Evolutionary conservation across 2,329 filamentous ascomycete genomes (phyloP), one percentile per base, ranked within the genome.

Genomic region (Xylogone sp.): DNA sequence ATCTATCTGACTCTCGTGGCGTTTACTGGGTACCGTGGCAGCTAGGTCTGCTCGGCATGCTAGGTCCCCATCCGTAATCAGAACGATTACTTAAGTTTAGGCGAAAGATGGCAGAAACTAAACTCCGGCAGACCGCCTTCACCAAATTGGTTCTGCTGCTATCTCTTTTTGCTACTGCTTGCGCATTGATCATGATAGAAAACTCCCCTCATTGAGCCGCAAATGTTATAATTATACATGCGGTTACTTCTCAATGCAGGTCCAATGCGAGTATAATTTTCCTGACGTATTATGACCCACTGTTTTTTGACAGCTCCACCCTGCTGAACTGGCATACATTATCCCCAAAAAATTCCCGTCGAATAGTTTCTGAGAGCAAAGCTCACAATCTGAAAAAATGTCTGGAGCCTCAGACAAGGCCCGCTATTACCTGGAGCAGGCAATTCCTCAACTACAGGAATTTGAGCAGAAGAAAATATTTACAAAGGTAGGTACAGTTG

Each of bases 381-480:
- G n/a, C 8, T 18, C 55, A 46, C 52, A 46, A 46, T 39, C 55
- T 51, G 31, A 39, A 55, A 54, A 44, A 53, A 96, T 96, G 90
- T 82, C 91, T 1, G 87, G 84, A 42, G 86, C 94, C 53, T 87
- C 88, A 57, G 94, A 97, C 66, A 97, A 97, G 72, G 94, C 93
- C 51, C 89, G 93, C 53, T 97, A 93, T 72, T 97, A 89, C 71
- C 81, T 97, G 58, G 94, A 99, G 75, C 87, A 93, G 61, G 87
- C 88, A 2, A 89, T 97, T 43, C 90, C 92, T 16, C 92, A 97
- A 69, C 81, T 99, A 52, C 90, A 91, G 56, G 91, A 96, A 64
- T 95, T 90, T 69, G 88, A 96, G 71, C 83, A 89, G 59, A 97
- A 96, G 70, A 86, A 90, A 62, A 88, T 99, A 61, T 99, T 99